Conservation (phyloP, 257 asterid genomes). For the Capsicum baccatum region DNA sequence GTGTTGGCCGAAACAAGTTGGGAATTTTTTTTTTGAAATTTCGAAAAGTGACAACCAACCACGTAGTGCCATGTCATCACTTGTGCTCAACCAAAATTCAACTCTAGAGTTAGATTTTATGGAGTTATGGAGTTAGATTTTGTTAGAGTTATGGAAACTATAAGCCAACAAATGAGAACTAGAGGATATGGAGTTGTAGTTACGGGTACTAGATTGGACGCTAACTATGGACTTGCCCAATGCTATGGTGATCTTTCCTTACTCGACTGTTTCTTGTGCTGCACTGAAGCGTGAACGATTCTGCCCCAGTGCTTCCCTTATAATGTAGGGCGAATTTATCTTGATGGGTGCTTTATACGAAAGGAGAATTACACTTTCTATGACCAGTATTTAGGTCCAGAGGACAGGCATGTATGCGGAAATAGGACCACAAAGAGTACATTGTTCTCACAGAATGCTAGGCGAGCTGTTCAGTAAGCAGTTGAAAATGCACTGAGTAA, state of each 20-base stretch:
- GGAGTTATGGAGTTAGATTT: neutral
- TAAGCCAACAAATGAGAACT: neutral
- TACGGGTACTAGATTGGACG: conserved; percentile 27
- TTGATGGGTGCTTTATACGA: conserved; percentile 44
- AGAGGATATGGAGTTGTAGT: conserved; percentile 27
- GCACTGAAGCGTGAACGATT: conserved; percentile 31
- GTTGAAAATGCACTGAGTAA: conserved; percentile 45
- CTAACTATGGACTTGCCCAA: conserved; percentile 32
- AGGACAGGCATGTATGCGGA: conserved; percentile 59
- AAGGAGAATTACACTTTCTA: conserved; percentile 32
- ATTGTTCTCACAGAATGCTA: conserved; percentile 43
- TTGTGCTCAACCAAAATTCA: too few species aligned
- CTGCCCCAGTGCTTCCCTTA: conserved; percentile 29
- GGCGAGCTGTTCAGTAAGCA: conserved; percentile 49
- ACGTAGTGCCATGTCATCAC: too few species aligned
- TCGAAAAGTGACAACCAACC: too few species aligned
- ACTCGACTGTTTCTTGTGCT: conserved; percentile 34
- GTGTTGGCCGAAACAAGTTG: too few species aligned
- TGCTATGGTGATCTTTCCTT: conserved; percentile 43
- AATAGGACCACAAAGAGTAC: conserved; percentile 41
- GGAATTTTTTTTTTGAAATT: too few species aligned
- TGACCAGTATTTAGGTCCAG: conserved; percentile 43
- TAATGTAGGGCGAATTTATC: conserved; percentile 26
- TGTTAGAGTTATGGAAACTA: neutral
- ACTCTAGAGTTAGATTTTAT: too few species aligned